These are phyloP conservation scores for Chaetomiaceae sp. DNA, from an alignment of 2,329 filamentous ascomycete species.

Conservation along the genomic window DNA sequence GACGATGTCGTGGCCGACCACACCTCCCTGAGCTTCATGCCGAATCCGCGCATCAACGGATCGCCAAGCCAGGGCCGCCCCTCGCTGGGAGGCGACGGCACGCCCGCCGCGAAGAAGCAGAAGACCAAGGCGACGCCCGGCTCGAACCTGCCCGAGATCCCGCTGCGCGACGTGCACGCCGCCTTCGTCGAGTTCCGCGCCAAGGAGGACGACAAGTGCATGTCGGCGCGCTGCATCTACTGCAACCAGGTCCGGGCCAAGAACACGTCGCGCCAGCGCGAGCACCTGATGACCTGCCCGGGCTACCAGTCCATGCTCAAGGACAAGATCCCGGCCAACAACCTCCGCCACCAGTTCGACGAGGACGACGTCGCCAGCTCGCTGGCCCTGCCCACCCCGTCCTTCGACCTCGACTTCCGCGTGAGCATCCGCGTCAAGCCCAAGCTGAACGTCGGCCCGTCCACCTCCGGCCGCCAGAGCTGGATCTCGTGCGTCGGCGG, in stretches of 20 bases:
- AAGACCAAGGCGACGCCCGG: slow-evolving; percentile 16
- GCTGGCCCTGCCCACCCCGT: slow-evolving; percentile 19
- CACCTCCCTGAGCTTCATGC: slow-evolving; percentile 20
- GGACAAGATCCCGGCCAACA: slow-evolving; percentile 24
- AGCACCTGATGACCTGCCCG: slow-evolving; percentile 21
- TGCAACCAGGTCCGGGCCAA: slow-evolving; percentile 23
- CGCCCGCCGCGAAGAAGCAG: slow-evolving; percentile 21
- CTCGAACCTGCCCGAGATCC: slow-evolving; percentile 20
- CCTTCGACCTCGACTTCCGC: slow-evolving; percentile 22
- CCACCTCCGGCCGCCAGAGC: slow-evolving; percentile 15
- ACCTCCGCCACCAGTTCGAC: slow-evolving; percentile 23
- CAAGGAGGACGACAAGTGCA: slow-evolving; percentile 23
- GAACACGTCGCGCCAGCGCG: slow-evolving; percentile 25
- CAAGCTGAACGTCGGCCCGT: slow-evolving; percentile 17
- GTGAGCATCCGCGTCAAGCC: slow-evolving; percentile 25
- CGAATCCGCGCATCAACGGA: slow-evolving; percentile 23
- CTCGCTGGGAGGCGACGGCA: slow-evolving; percentile 15
- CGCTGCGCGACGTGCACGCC: slow-evolving; percentile 23
- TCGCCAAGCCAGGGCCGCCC: slow-evolving; percentile 13
- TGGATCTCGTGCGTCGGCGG: slow-evolving; percentile 24
- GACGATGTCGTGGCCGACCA: slow-evolving; percentile 12
- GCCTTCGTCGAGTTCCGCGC: slow-evolving; percentile 23
- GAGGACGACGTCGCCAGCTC: slow-evolving; percentile 22
- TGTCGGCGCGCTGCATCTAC: slow-evolving; percentile 20
- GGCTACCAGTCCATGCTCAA: slow-evolving; percentile 21